Conservation (phyloP, 768 basidiomycete genomes). For the Russula olivacea region DNA sequence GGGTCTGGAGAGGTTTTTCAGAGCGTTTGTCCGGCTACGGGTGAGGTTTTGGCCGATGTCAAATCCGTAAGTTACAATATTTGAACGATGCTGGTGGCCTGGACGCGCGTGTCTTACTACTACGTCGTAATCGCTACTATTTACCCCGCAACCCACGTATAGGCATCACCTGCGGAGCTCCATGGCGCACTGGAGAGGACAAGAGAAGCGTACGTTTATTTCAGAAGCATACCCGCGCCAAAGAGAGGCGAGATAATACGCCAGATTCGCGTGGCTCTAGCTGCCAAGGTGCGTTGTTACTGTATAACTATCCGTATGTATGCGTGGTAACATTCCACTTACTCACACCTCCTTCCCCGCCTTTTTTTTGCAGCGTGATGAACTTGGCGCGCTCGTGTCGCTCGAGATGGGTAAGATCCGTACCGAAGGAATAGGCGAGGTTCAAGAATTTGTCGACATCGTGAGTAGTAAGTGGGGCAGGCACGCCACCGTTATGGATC, state of each 20-base stretch:
- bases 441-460: conserved; percentile 93
- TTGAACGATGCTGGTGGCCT: not conserved
- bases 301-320: not conserved
- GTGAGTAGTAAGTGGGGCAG: conserved; percentile 41
- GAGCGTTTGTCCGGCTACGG: conserved; percentile 81
- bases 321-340: not conserved
- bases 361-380: conserved; percentile 49
- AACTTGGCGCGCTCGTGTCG: conserved; percentile 75
- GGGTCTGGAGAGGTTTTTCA: conserved; percentile 66
- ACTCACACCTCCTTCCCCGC: not conserved
- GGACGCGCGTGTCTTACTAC: not conserved
- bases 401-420: conserved; percentile 90
- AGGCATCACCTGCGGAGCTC: conserved; percentile 72
- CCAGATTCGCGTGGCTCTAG: conserved; percentile 79
- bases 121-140: not conserved
- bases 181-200: conserved; percentile 60
- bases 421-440: conserved; percentile 88
- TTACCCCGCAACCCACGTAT: not conserved
- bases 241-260: conserved; percentile 82
- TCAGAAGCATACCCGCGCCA: conserved; percentile 80
- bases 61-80: conserved; percentile 46
- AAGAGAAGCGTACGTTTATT: conserved; percentile 62
- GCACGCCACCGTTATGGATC: too few relatives aligned
- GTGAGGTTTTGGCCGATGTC: conserved; percentile 74
- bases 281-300: conserved; percentile 48